Conservation (phyloP, 2,329 filamentous ascomycete species). For the Phialemonium atrogriseum region DNA sequence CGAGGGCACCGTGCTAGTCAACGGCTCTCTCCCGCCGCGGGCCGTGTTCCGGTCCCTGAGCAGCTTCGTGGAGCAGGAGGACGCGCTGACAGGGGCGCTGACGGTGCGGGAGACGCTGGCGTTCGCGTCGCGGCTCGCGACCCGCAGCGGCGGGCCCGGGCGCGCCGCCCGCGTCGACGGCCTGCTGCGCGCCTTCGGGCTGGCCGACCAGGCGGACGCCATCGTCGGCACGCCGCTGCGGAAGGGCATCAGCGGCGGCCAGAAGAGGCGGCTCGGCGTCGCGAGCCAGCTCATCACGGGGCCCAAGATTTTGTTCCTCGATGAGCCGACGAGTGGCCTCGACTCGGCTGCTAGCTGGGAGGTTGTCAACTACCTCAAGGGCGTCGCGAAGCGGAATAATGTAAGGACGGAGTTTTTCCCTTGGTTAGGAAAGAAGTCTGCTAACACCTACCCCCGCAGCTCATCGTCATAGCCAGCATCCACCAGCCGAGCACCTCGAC, state of each 20-base stretch:
- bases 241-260: slow-evolving; percentile 77
- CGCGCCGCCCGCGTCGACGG: slow-evolving; percentile 54
- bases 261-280: slow-evolving; percentile 73
- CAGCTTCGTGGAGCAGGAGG: slow-evolving; percentile 81
- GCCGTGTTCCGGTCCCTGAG: slow-evolving; percentile 55
- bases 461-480: slow-evolving; percentile 74
- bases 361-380: slow-evolving; percentile 64
- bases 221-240: slow-evolving; percentile 74
- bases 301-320: slow-evolving; percentile 73
- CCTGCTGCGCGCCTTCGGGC: slow-evolving; percentile 65
- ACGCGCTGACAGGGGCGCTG: slow-evolving; percentile 71
- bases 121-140: slow-evolving; percentile 67
- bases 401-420: too few species aligned
- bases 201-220: slow-evolving; percentile 59
- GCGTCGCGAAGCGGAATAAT: slow-evolving; percentile 57
- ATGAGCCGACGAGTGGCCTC: slow-evolving; percentile 77
- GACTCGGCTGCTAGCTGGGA: slow-evolving; percentile 72
- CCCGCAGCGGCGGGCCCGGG: slow-evolving; percentile 38
- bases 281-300: slow-evolving; percentile 75
- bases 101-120: slow-evolving; percentile 73
- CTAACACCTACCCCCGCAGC: slow-evolving; percentile 25
- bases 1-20: slow-evolving; percentile 49
- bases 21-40: slow-evolving; percentile 47
- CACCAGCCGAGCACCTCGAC: slow-evolving; percentile 78
- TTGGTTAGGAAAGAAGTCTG: background rate